These are phyloP conservation scores for Salix udensis DNA, from an alignment of 345 rosid genomes.

Conservation along the genomic window DNA sequence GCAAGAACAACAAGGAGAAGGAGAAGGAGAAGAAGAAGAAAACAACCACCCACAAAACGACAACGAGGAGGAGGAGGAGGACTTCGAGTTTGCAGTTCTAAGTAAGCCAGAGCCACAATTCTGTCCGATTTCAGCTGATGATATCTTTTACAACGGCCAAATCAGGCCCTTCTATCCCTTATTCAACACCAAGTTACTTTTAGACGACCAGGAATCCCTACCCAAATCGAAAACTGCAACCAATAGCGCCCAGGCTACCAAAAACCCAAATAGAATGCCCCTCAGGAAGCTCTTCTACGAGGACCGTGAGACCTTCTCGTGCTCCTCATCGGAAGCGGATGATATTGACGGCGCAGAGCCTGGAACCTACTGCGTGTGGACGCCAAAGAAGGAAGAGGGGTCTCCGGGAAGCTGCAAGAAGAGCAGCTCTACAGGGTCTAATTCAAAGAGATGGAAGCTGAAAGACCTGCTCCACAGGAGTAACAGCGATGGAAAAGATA, in stretches of 20 bases:
- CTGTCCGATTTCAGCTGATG: slow-evolving; percentile 36
- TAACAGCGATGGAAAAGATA: slow-evolving; percentile 44
- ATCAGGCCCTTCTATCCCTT: slow-evolving; percentile 56
- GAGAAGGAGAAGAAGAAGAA: background rate
- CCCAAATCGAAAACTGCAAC: background rate
- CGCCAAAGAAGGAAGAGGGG: slow-evolving; percentile 33
- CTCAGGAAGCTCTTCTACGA: slow-evolving; percentile 51
- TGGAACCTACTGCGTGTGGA: slow-evolving; percentile 71
- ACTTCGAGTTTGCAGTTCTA: slow-evolving; percentile 35
- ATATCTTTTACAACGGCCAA: slow-evolving; percentile 34
- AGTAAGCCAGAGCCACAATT: slow-evolving; percentile 6
- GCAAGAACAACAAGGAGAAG: background rate
- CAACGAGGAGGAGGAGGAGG: slow-evolving; percentile 1
- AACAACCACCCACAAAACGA: background rate
- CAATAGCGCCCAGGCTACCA: background rate
- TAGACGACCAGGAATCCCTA: background rate
- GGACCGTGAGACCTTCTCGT: slow-evolving; percentile 49
- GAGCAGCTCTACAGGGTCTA: slow-evolving; percentile 49
- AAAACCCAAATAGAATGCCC: slow-evolving; percentile 33
- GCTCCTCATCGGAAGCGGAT: slow-evolving; percentile 53
- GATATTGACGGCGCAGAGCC: slow-evolving; percentile 47
- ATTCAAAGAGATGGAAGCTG: slow-evolving; percentile 70
- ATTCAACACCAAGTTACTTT: slow-evolving; percentile 21
- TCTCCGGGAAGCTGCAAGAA: slow-evolving; percentile 38
- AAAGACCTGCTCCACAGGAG: slow-evolving; percentile 50